These are phyloP conservation scores for Botrytis sinoallii DNA, from an alignment of 2,329 filamentous ascomycete genomes.

Conservation along the genomic window DNA sequence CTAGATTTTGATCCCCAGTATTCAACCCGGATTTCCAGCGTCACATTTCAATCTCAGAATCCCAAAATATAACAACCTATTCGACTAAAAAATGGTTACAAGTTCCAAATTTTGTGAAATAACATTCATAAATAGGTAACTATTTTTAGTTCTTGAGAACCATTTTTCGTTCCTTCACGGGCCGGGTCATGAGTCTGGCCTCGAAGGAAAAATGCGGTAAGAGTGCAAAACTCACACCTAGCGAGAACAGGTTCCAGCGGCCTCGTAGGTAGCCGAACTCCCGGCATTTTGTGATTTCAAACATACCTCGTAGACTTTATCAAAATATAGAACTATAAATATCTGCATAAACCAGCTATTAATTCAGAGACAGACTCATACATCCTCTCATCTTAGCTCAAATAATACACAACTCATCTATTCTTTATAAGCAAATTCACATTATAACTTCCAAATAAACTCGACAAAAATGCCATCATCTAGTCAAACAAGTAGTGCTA, in stretches of 20 bases:
- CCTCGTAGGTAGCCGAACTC: background rate
- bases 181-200: background rate
- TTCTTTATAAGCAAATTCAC: background rate
- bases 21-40: background rate
- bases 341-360: background rate
- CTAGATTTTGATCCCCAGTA: too few species aligned
- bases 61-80: background rate
- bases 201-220: background rate
- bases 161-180: background rate
- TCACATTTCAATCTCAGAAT: background rate
- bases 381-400: background rate
- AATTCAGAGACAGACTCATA: background rate
- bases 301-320: background rate
- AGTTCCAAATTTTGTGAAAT: background rate
- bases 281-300: background rate
- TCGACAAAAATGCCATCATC: background rate
- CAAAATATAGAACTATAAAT: background rate
- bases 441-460: background rate
- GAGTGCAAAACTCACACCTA: background rate
- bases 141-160: background rate
- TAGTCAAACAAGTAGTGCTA: rapidly evolving
- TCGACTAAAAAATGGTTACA: background rate
- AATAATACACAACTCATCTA: background rate
- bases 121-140: background rate
- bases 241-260: background rate